These are phyloP conservation scores for Sherardia arvensis DNA, from an alignment of 257 asterid genomes.

Conservation along the genomic window DNA sequence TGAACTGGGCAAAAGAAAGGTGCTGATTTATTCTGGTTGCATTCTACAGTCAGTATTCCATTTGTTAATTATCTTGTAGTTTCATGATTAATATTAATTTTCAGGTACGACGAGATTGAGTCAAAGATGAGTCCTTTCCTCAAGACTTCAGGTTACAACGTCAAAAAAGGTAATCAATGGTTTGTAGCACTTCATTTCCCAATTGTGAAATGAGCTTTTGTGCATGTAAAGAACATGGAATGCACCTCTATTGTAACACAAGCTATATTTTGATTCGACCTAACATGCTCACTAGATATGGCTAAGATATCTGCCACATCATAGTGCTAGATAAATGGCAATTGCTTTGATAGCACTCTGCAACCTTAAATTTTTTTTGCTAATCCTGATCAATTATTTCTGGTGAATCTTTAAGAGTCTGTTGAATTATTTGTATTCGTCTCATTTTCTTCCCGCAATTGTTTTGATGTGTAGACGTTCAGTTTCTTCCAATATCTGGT, in stretches of 20 bases:
- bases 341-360: too few relatives aligned
- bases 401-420: neutral
- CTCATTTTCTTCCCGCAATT: neutral
- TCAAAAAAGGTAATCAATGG: conserved; percentile 65
- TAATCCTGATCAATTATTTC: too few relatives aligned
- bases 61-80: neutral
- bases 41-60: neutral
- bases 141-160: conserved; percentile 77
- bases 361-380: neutral
- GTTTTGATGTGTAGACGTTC: conserved; percentile 51
- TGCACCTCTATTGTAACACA: neutral
- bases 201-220: too few relatives aligned
- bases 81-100: conserved; percentile 6
- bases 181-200: neutral
- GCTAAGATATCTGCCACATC: too few relatives aligned
- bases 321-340: too few relatives aligned
- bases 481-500: conserved; percentile 89
- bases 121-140: conserved; percentile 64
- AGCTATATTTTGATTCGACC: neutral
- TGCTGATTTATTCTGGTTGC: conserved; percentile 14
- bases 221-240: too few relatives aligned
- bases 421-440: neutral
- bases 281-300: too few relatives aligned
- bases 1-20: conserved; percentile 95
- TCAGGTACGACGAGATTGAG: conserved; percentile 96